Evolutionary conservation across 805 yeast genomes (phyloP).

Genomic region (Candida insectorum): DNA sequence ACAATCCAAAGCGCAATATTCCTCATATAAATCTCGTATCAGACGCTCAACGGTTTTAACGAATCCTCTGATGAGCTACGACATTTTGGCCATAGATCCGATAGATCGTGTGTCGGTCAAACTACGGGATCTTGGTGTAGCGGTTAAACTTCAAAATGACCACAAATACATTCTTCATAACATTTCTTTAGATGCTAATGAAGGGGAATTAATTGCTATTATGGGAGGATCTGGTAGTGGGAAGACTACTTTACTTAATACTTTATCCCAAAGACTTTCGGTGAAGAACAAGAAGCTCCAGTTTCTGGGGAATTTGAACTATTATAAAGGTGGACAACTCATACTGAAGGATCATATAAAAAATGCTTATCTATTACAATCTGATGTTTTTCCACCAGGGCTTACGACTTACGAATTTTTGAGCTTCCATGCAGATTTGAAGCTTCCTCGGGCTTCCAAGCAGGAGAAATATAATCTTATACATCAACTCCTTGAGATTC

Average conservation of each 20-base stretch:
- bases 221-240: conserved; percentile 90
- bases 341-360: conserved; percentile 14
- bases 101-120: conserved; percentile 36
- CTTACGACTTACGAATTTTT: conserved; percentile 72
- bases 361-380: conserved; percentile 70
- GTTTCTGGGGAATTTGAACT: conserved; percentile 43
- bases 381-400: conserved; percentile 68
- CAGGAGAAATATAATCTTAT: conserved; percentile 49
- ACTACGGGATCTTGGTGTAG: conserved; percentile 18
- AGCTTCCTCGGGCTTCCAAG: conserved; percentile 49
- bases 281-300: conserved; percentile 36
- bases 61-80: conserved; percentile 13
- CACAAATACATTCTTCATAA: conserved; percentile 28
- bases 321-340: conserved; percentile 11
- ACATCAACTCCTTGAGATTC: conserved; percentile 55
- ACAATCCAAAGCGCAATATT: too few species aligned
- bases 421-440: conserved; percentile 65
- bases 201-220: conserved; percentile 69
- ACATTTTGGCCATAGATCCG: conserved; percentile 23
- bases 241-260: conserved; percentile 75
- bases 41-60: too few species aligned
- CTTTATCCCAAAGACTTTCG: conserved; percentile 51
- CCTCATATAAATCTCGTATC: too few species aligned
- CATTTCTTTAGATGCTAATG: conserved; percentile 56
- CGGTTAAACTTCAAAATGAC: conserved; percentile 10